Base-by-base conservation (phyloP, 1,139 yeast species). In the Scheffersomyces segobiensis region DNA sequence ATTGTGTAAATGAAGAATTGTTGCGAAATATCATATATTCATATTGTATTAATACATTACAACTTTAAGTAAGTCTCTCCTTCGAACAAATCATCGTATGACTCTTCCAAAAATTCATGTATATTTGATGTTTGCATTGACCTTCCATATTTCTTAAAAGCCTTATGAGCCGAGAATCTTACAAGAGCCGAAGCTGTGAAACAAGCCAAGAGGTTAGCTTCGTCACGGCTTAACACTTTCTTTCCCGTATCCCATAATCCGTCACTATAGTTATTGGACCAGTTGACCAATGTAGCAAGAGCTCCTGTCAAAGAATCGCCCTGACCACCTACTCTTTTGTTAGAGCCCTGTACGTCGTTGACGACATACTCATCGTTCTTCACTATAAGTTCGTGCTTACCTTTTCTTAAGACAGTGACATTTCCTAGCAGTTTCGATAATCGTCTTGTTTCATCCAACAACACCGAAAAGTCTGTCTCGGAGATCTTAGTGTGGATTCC, bases 111-210 rank as follows among this genome's bases (percentile, higher is more conserved):
- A 60, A 80, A 82, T 57, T 83, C 81, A 61, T 93, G 93, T 32
- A 95, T 76, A 70, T 93, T 91, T 1, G 93, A 86, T 0, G 99
- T 91, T 68, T 91, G 91, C 89, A 93, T 87, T 5, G 96, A 83
- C 55, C 99, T 78, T 2, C 92, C 91, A 60, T 86, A 81, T 54
- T 79, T 77, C 32, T 77, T 75, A 67, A 79, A 95, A 0, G 98
- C 98, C 61, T 79, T 75, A 26, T 74, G 69, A 1, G 93, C 82
- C 50, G 97, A 89, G 26, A 74, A 69, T 57, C 97, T 79, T 0
- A 95, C 92, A 14, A 89, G 73, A 0, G 85, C 69, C 49, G 91
- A 81, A 0, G 93, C 98, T 0, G 89, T 96, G 67, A 80, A 90
- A 52, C 92, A 87, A 0, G 96, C 91, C 53, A 92, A 72, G 58